Evolutionary conservation across 352 stramenopile species (phyloP).

Genomic region (Globisporangium ultimum): DNA sequence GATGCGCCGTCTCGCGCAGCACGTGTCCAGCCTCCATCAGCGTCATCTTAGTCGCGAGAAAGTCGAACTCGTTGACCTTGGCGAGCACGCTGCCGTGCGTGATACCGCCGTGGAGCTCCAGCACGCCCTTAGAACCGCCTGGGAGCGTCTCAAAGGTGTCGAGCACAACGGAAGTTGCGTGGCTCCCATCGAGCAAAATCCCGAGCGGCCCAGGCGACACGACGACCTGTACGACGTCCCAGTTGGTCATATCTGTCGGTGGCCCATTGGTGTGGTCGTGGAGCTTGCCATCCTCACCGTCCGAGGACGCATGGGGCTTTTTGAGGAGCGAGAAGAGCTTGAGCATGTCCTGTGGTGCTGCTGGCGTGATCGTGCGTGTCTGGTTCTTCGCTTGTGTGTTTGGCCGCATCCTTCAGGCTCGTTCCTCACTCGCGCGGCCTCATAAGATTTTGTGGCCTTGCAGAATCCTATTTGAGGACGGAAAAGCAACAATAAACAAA

Average conservation of each 20-base stretch:
- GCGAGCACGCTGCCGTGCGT: conserved; percentile 44
- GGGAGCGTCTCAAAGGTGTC: conserved; percentile 45
- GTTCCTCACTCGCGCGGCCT: too few relatives aligned
- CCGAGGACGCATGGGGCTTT: not conserved
- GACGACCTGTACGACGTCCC: conserved; percentile 38
- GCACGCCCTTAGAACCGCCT: conserved; percentile 27
- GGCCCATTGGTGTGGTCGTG: too few relatives aligned
- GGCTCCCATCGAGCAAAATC: conserved; percentile 54
- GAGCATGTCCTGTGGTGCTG: not conserved
- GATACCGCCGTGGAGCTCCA: conserved; percentile 49
- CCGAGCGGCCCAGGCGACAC: conserved; percentile 50
- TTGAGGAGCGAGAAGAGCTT: conserved; percentile 9
- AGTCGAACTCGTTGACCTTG: conserved; percentile 57
- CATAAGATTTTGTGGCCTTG: too few relatives aligned
- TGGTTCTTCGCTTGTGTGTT: not conserved
- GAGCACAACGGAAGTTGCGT: conserved; percentile 36
- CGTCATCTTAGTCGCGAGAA: conserved; percentile 29
- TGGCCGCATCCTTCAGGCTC: too few relatives aligned
- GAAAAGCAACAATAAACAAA: too few relatives aligned
- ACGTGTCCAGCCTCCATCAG: conserved; percentile 43
- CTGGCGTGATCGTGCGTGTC: not conserved
- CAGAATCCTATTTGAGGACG: too few relatives aligned
- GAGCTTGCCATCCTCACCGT: not conserved
- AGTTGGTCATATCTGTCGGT: conserved; percentile 9
- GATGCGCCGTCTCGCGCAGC: conserved; percentile 43